phyloP scores from a whole-genome alignment of 78 protist genomes.

The Paratrimastix pyriformis region DNA sequence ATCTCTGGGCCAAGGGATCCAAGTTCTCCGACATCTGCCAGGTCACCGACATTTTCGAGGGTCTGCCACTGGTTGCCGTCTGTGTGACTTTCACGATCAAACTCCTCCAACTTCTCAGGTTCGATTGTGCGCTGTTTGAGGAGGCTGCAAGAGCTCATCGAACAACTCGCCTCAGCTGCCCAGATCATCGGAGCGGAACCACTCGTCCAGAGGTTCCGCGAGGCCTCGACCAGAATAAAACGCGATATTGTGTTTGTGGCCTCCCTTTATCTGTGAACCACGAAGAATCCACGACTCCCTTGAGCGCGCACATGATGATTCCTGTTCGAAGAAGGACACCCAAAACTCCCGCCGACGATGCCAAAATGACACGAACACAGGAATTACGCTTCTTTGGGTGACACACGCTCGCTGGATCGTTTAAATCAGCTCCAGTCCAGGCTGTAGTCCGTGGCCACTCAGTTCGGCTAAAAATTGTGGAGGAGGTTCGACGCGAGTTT shows the following conservation, averaged over 20 bases:
- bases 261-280: constrained; percentile 76
- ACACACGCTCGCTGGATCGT: no score
- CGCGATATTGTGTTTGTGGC: constrained; percentile 92
- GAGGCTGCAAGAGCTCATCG: constrained; percentile 75
- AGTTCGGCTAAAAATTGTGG: no score
- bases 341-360: no score
- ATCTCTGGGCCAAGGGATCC: constrained; percentile 60
- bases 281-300: no score
- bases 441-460: no score
- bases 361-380: no score
- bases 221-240: constrained; percentile 35
- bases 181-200: constrained; percentile 38
- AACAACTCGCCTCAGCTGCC: constrained; percentile 74
- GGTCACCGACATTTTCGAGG: constrained; percentile 85
- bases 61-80: constrained; percentile 70
- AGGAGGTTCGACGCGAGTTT: no score
- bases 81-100: constrained; percentile 60
- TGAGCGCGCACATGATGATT: no score
- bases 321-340: no score
- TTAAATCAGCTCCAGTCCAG: no score
- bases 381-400: no score
- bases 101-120: constrained; percentile 86
- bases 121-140: constrained; percentile 62
- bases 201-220: constrained; percentile 15
- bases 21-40: constrained; percentile 57